A percentile compares a stretch with the other conserved stretches of the same genome.
Conservation (phyloP, 441 rosid genomes). For the Erodium moschatum region DNA sequence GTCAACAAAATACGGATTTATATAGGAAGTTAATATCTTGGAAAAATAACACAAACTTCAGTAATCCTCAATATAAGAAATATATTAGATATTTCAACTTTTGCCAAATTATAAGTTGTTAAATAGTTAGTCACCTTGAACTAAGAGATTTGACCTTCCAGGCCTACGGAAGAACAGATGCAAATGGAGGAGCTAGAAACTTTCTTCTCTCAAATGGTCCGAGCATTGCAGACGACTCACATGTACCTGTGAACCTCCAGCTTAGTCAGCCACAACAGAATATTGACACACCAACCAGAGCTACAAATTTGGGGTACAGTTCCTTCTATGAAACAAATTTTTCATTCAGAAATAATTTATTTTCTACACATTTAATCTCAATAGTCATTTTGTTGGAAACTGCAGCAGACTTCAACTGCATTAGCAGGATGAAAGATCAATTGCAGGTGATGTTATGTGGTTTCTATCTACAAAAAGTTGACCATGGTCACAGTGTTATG, state of each 20-base stretch:
- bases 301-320: conserved; percentile 35
- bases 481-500: not conserved
- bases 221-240: conserved; percentile 42
- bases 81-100: conserved; percentile 18
- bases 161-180: conserved; percentile 59
- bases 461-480: conserved; percentile 8
- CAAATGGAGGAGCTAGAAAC: conserved; percentile 38
- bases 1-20: conserved; percentile 50
- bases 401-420: conserved; percentile 8
- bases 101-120: conserved; percentile 17
- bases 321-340: not conserved
- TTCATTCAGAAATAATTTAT: not conserved
- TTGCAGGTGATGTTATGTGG: conserved; percentile 7
- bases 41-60: conserved; percentile 5
- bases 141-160: conserved; percentile 26
- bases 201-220: conserved; percentile 36
- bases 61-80: conserved; percentile 11
- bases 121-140: conserved; percentile 23
- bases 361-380: not conserved
- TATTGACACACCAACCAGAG: conserved; percentile 38
- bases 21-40: conserved; percentile 37
- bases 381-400: not conserved
- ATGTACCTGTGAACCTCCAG: conserved; percentile 63
- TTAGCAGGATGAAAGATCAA: not conserved
- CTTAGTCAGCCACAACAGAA: conserved; percentile 75